A percentile compares a stretch with the other conserved stretches of the same genome.
Evolutionary conservation across 768 basidiomycete species (phyloP).

Genomic region (Rhodotorula toruloides): DNA sequence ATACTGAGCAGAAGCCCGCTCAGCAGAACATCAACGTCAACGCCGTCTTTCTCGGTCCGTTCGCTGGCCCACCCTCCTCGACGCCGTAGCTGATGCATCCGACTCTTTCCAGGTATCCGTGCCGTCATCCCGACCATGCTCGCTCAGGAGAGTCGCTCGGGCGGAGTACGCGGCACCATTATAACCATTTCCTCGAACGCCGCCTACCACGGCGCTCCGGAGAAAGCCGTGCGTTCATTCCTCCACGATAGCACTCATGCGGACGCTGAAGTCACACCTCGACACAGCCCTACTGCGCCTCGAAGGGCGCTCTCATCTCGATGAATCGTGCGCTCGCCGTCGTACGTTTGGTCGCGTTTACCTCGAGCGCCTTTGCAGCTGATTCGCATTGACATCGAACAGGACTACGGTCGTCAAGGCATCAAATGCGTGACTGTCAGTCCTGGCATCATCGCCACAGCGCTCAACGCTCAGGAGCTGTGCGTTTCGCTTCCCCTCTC

Average conservation of each 20-base stretch:
- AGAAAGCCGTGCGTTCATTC: constrained; percentile 4
- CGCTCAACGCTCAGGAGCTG: constrained; percentile 9
- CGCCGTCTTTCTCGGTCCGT: constrained; percentile 16
- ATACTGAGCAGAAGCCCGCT: no score
- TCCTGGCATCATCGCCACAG: constrained; percentile 13
- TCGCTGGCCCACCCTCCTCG: no score
- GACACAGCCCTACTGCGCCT: constrained; percentile 11
- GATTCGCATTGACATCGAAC: not conserved
- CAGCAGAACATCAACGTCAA: constrained; percentile 7
- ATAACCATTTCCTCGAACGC: constrained; percentile 18
- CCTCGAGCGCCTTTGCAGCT: not conserved
- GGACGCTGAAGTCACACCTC: no score
- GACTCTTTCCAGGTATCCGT: no score
- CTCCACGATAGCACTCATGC: not conserved
- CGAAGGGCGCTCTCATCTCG: constrained; percentile 7
- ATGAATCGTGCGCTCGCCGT: constrained; percentile 10
- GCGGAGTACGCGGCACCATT: constrained; percentile 3
- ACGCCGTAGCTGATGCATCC: no score
- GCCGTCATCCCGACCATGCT: constrained; percentile 17
- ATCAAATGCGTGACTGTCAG: constrained; percentile 14
- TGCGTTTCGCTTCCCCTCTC: not conserved
- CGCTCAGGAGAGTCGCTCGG: not conserved
- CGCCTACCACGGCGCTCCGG: constrained; percentile 11
- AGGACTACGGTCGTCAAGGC: constrained; percentile 20
- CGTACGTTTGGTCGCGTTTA: not conserved